Percentiles rank a stretch among this genome's conserved stretches.
phyloP scores from a whole-genome alignment of 2,329 filamentous ascomycete species.

The Venturia carpophila region DNA sequence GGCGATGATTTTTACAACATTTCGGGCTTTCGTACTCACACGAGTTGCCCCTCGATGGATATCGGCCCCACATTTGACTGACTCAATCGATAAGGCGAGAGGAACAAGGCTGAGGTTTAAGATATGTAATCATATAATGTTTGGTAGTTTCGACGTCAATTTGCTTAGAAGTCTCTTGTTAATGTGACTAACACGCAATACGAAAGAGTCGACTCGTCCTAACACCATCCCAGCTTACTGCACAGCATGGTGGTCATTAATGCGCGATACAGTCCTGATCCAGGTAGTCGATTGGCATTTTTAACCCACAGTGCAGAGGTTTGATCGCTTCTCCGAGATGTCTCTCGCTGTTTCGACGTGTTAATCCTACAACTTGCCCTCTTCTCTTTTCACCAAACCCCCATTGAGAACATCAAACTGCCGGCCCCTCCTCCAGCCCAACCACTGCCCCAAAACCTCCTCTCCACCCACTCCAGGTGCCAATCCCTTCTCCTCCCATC shows the following conservation, averaged over 20 bases:
- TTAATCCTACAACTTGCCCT: conserved; percentile 16
- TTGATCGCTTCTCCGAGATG: no score
- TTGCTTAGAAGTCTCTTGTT: no score
- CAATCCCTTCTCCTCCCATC: conserved; percentile 56
- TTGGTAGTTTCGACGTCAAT: no score
- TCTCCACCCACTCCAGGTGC: conserved; percentile 65
- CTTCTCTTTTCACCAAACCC: conserved; percentile 48
- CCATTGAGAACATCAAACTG: conserved; percentile 63
- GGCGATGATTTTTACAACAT: not conserved
- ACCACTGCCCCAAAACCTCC: conserved; percentile 60
- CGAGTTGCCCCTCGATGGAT: not conserved
- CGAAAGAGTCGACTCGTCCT: no score
- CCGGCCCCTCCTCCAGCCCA: conserved; percentile 64
- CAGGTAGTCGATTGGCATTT: no score
- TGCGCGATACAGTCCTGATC: no score
- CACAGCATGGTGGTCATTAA: no score
- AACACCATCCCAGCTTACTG: no score
- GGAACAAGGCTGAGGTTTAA: not conserved
- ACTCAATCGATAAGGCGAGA: not conserved
- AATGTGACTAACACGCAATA: no score
- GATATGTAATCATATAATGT: no score
- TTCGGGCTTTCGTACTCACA: not conserved
- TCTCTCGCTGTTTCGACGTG: no score
- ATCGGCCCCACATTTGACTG: not conserved
- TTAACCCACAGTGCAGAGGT: no score